These are phyloP conservation scores for Styphnolobium japonicum DNA, from an alignment of 306 rosid species.

Conservation along the genomic window DNA sequence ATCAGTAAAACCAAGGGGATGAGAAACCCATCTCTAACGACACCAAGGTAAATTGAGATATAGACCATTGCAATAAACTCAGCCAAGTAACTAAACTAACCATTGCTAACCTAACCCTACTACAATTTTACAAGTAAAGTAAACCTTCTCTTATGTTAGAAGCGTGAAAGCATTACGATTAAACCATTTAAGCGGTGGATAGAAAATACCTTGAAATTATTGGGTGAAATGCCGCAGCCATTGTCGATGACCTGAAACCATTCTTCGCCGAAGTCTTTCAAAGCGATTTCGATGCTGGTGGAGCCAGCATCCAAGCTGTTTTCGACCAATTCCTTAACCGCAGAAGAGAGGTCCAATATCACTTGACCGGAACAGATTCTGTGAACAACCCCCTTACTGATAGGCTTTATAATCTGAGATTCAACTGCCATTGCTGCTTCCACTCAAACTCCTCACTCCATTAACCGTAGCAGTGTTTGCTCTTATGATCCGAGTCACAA, in stretches of 20 bases:
- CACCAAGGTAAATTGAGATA: too few relatives aligned
- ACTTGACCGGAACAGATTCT: slow-evolving; percentile 93
- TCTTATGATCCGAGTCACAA: background rate
- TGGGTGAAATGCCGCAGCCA: slow-evolving; percentile 85
- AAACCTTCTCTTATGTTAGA: background rate
- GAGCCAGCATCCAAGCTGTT: slow-evolving; percentile 95
- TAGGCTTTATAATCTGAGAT: slow-evolving; percentile 57
- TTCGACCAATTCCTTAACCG: slow-evolving; percentile 94
- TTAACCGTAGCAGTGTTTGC: background rate
- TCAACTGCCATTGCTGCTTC: slow-evolving; percentile 40
- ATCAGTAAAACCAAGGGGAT: too few relatives aligned
- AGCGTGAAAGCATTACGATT: background rate
- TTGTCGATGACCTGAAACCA: slow-evolving; percentile 85
- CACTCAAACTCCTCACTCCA: slow-evolving; percentile 32
- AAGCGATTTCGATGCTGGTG: slow-evolving; percentile 72
- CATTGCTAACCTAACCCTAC: too few relatives aligned
- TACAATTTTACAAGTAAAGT: background rate
- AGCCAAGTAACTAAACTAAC: too few relatives aligned
- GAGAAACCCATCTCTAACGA: too few relatives aligned
- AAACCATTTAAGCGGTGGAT: background rate
- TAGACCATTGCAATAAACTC: too few relatives aligned
- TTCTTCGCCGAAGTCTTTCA: slow-evolving; percentile 74
- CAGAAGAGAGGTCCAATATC: slow-evolving; percentile 89
- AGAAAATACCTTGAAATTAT: slow-evolving; percentile 54
- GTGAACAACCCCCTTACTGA: slow-evolving; percentile 67